Base-by-base conservation (phyloP, 2,329 filamentous ascomycete species). In the Cercospora zeae-maydis region DNA sequence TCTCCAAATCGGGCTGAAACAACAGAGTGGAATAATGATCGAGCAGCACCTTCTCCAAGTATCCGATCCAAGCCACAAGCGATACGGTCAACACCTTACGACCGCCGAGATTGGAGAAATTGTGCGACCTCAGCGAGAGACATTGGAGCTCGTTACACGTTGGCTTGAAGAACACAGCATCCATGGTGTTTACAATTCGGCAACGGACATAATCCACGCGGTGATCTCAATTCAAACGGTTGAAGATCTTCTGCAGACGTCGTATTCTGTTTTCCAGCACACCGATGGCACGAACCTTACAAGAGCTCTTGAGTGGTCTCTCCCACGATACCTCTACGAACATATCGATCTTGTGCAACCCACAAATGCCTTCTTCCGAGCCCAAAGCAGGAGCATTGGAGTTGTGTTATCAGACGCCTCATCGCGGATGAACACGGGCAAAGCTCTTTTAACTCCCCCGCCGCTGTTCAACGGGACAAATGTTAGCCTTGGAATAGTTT, bases 281-380 rank as follows among this genome's bases (percentile, higher is more conserved):
- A 74, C 76, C 33, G 81, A 86, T 70, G 84, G 84, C n/a, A 72
- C 78, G 2, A 71, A 78, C 10, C 70, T 86, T 7, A 78, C 83
- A 14, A 80, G 85, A 47, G 79, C 85, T 0, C 80, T 82, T 1
- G 74, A 78, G 42, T 87, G 84, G 84, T 86, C 84, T 47, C 79
- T 88, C 4, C 84, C 85, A 14, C 70, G 69, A 34, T 81, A 86
- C 69, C 77, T 87, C 4, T 84, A 86, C 69, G 77, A 79, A 54
- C 83, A 85, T 69, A 82, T 87, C 64, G 83, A 86, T 69, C 80
- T 82, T 11, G 82, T 87, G 27, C 84, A 87, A 71, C 85, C 85
- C 1, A 87, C 84, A 1, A 86, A 81, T 54, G 84, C 83, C 0
- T 87, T 87, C 76, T 82, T 84, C 72, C 67, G 68, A 69, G 34